These are phyloP conservation scores for Pseudocercospora musae DNA, from an alignment of 2,329 filamentous ascomycete species.

Conservation along the genomic window DNA sequence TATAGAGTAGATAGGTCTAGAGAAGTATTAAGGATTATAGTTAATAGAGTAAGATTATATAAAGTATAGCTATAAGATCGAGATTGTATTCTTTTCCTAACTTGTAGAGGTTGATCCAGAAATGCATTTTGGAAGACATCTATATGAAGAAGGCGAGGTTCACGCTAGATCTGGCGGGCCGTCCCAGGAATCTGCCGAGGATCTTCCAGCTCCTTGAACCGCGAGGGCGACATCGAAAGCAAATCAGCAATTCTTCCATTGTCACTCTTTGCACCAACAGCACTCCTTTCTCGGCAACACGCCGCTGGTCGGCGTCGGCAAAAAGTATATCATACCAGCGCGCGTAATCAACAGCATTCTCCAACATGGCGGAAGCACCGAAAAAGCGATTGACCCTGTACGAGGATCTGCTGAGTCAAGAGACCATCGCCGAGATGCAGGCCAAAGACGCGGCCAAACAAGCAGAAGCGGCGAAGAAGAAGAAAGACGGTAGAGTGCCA, in stretches of 20 bases:
- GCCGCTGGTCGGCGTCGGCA: too few relatives aligned
- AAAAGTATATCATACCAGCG: background rate
- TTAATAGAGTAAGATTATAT: slow-evolving; percentile 18
- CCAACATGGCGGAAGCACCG: slow-evolving; percentile 25
- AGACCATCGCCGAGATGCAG: slow-evolving; percentile 60
- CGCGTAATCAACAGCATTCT: background rate
- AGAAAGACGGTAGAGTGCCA: slow-evolving; percentile 61
- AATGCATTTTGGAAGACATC: slow-evolving; percentile 10
- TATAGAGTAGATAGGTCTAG: too few relatives aligned
- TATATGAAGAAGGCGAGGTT: too few relatives aligned
- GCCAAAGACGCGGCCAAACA: slow-evolving; percentile 48
- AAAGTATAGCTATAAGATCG: slow-evolving; percentile 13
- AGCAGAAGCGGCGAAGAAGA: slow-evolving; percentile 49
- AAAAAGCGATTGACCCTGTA: slow-evolving; percentile 49
- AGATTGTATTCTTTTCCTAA: slow-evolving; percentile 6
- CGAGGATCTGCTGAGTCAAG: slow-evolving; percentile 72
- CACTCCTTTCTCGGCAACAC: too few relatives aligned
- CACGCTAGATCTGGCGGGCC: background rate
- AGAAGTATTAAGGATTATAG: slow-evolving; percentile 35
- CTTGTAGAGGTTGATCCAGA: slow-evolving; percentile 16
- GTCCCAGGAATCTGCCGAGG: background rate
- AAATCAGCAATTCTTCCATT: too few relatives aligned
- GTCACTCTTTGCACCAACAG: too few relatives aligned
- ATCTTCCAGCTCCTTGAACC: background rate
- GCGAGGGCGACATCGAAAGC: background rate